Conservation (phyloP, 371 early-diverging fungal species). For the Lichtheimia corymbifera region DNA sequence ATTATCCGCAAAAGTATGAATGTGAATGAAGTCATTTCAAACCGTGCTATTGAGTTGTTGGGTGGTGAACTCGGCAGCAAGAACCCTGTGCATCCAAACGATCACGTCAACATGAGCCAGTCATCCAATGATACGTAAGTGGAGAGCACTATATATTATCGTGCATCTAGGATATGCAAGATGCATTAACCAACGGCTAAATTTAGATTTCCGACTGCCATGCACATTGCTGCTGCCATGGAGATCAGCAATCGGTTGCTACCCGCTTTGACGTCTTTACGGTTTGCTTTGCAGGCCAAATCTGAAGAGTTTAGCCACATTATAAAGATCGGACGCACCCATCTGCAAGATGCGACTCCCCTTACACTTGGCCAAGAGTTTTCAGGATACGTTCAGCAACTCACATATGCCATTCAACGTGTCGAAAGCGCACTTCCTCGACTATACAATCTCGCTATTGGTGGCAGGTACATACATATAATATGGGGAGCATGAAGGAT, state of each 20-base stretch:
- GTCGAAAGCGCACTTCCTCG: slow-evolving; percentile 70
- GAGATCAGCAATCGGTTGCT: slow-evolving; percentile 70
- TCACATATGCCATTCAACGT: slow-evolving; percentile 75
- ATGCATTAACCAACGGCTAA: background rate
- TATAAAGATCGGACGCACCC: slow-evolving; percentile 90
- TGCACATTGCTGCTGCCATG: slow-evolving; percentile 85
- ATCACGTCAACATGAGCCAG: slow-evolving; percentile 90
- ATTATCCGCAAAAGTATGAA: slow-evolving; percentile 62
- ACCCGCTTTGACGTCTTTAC: slow-evolving; percentile 70
- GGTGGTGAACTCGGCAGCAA: slow-evolving; percentile 84
- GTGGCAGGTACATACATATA: slow-evolving; percentile 67
- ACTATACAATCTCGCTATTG: slow-evolving; percentile 79
- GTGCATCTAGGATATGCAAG: background rate
- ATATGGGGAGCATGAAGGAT: too few relatives aligned
- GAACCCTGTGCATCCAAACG: slow-evolving; percentile 88
- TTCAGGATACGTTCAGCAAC: slow-evolving; percentile 82
- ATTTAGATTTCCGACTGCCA: slow-evolving; percentile 82
- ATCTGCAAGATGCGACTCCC: slow-evolving; percentile 87
- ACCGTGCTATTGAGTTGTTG: slow-evolving; percentile 87
- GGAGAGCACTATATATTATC: background rate
- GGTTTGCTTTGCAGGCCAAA: slow-evolving; percentile 67
- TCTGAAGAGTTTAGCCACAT: slow-evolving; percentile 69
- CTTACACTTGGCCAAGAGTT: slow-evolving; percentile 91
- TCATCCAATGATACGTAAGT: slow-evolving; percentile 84
- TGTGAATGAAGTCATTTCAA: slow-evolving; percentile 83